Conservation (phyloP, 2,329 filamentous ascomycete species). For the Thelonectria olida region DNA sequence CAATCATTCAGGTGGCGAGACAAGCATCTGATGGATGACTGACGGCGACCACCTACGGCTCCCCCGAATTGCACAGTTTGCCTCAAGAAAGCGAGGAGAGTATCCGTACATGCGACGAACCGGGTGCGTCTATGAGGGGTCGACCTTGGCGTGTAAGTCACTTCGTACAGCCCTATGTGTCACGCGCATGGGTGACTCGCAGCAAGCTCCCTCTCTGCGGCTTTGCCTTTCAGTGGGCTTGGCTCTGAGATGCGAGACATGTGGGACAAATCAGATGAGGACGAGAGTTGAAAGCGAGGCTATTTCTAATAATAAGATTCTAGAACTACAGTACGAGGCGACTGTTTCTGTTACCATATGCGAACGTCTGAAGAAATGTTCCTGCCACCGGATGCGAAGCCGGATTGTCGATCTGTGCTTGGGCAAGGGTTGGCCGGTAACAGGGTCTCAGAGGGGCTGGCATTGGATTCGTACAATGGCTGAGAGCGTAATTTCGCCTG, state of each 20-base stretch:
- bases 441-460: neutral
- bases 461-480: neutral
- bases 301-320: neutral
- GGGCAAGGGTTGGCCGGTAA: neutral
- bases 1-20: neutral
- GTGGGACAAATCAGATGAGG: neutral
- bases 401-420: neutral
- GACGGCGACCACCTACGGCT: neutral
- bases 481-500: neutral
- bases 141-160: too few species aligned
- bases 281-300: neutral
- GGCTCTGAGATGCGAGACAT: neutral
- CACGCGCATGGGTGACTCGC: neutral
- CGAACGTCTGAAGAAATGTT: neutral
- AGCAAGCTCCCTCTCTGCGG: neutral
- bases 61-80: neutral
- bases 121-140: too few species aligned
- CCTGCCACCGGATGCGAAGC: neutral
- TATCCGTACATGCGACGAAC: too few species aligned
- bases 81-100: too few species aligned
- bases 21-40: neutral
- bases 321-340: neutral
- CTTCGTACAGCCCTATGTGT: neutral
- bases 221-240: too few species aligned
- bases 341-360: too few species aligned